Base-by-base conservation (phyloP, 768 basidiomycete species). In the Mycena vitilis region DNA sequence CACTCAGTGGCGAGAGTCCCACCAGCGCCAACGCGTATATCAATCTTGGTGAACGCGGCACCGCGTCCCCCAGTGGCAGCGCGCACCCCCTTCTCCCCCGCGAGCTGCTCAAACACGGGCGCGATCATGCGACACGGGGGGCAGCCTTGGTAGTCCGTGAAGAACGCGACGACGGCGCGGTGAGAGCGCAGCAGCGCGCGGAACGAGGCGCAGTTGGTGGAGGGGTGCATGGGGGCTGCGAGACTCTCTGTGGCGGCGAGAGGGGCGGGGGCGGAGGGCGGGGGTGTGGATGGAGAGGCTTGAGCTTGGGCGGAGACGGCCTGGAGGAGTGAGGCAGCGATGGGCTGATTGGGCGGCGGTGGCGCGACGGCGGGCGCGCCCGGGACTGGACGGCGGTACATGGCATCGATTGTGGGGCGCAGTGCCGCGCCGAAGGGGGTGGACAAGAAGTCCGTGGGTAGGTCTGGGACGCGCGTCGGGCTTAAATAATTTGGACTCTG, bases 351-450 rank as follows among this genome's bases (percentile, higher is more conserved):
- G 7, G 85, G 84, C 12, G 82, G 70, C 2, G 83, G 75, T 5
- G 78, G 81, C 68, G 75, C 69, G 52, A 75, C 64, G 18, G 75
- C 63, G 22, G 80, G 56, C 52, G 80, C 80, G 10, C 82, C 82
- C 11, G 89, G 80, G 0, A 81, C 71, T 4, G 91, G 88, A 25
- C 88, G 84, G 25, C 87, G 81, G 79, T 89, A 98, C 95, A 97
- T 95, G 54, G 88, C 83, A 75, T 98, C 96, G 58, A 99, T 98
- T 49, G 92, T 95, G 1, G 96, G 96, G 0, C 93, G 89, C 53
- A 98, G 85, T 0, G 92, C 89, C 9, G 88, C 87, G 18, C 96
- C 96, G 71, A 98, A 95, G 0, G 95, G 94, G 0, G 95, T 96
- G 0, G 94, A 92, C 25, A 96, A 87, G 78, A 95, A 95, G 70